Conservation (phyloP, 2,329 filamentous ascomycete species). For the Paraphoma chrysanthemicola region DNA sequence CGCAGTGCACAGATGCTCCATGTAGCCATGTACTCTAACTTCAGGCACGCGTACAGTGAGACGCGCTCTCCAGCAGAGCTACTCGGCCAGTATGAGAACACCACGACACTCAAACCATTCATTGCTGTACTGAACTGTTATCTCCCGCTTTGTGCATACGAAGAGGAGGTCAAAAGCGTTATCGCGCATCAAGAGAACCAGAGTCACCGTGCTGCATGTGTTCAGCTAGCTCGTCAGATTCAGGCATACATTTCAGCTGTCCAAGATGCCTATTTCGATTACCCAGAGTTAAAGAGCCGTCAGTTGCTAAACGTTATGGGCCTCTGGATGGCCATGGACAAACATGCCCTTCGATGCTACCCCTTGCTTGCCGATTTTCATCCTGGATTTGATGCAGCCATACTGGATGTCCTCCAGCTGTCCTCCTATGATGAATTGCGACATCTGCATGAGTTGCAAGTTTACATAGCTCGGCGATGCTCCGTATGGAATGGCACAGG, state of each 20-base stretch:
- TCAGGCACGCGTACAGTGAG: neutral
- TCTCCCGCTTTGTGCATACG: slow-evolving; percentile 17
- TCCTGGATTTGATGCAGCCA: slow-evolving; percentile 57
- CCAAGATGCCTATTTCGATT: slow-evolving; percentile 49
- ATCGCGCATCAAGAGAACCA: neutral
- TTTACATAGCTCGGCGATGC: slow-evolving; percentile 54
- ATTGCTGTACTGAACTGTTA: slow-evolving; percentile 10
- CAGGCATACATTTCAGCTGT: slow-evolving; percentile 23
- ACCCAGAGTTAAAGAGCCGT: slow-evolving; percentile 59
- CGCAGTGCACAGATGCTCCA: slow-evolving; percentile 23
- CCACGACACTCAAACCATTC: slow-evolving; percentile 22
- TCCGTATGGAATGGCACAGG: slow-evolving; percentile 8
- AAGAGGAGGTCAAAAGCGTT: slow-evolving; percentile 13
- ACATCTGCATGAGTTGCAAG: slow-evolving; percentile 59
- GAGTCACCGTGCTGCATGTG: slow-evolving; percentile 22
- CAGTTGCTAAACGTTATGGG: slow-evolving; percentile 64
- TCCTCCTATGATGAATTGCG: slow-evolving; percentile 56
- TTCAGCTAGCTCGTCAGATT: slow-evolving; percentile 44
- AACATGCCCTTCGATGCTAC: slow-evolving; percentile 49
- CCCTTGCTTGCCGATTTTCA: slow-evolving; percentile 60
- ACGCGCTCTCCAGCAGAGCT: slow-evolving; percentile 16
- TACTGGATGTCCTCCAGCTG: slow-evolving; percentile 65
- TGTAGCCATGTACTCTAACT: slow-evolving; percentile 1
- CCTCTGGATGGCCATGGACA: slow-evolving; percentile 66
- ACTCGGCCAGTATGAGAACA: slow-evolving; percentile 19